These are phyloP conservation scores for Basipetospora chlamydospora DNA, from an alignment of 2,329 filamentous ascomycete genomes.

Conservation along the genomic window DNA sequence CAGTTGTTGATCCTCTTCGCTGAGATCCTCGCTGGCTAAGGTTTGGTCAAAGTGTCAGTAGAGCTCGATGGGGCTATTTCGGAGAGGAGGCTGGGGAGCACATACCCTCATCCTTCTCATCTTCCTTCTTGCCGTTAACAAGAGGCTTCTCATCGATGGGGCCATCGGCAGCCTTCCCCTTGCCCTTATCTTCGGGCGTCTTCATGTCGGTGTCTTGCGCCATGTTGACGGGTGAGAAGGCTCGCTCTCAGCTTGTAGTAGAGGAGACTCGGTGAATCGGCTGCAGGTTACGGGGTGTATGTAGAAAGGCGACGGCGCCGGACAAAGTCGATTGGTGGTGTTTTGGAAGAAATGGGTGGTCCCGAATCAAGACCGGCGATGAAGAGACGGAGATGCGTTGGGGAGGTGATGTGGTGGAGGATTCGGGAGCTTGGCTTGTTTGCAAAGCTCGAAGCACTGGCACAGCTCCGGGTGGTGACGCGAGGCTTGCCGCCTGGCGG, in stretches of 20 bases:
- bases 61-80: neutral
- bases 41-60: constrained; percentile 9
- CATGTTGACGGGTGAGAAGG: constrained; percentile 48
- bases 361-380: neutral
- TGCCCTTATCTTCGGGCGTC: constrained; percentile 82
- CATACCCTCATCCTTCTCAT: constrained; percentile 42
- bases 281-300: constrained; percentile 1
- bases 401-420: constrained; percentile 5
- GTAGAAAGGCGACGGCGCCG: neutral
- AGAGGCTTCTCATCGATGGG: constrained; percentile 55
- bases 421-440: constrained; percentile 2
- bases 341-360: neutral
- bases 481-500: constrained; percentile 22
- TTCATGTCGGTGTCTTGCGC: constrained; percentile 84
- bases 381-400: constrained; percentile 1
- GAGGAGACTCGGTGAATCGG: constrained; percentile 4
- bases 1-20: constrained; percentile 93
- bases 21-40: constrained; percentile 65
- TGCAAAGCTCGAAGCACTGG: constrained; percentile 6
- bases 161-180: constrained; percentile 74
- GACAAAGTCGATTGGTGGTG: neutral
- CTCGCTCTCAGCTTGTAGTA: constrained; percentile 12
- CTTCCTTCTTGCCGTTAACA: constrained; percentile 64
- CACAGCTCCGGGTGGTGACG: constrained; percentile 14
- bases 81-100: constrained; percentile 3